These are phyloP conservation scores for Wickerhamomyces chambardii DNA, from an alignment of 805 yeast genomes.

Conservation along the genomic window DNA sequence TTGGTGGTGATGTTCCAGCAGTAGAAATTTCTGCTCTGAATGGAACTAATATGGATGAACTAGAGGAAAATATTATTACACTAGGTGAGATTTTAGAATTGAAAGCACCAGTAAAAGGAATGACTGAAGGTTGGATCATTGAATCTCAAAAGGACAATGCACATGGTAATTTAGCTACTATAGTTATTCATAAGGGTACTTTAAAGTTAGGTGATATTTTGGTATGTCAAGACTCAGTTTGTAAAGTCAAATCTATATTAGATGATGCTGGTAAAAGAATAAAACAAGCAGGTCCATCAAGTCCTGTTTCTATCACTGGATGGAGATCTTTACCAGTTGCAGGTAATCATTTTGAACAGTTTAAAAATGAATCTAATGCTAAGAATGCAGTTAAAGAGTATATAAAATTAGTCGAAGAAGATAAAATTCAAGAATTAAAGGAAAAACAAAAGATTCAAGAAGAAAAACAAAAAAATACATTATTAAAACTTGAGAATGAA, in stretches of 20 bases:
- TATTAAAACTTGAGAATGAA: slow-evolving; percentile 49
- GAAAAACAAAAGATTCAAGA: slow-evolving; percentile 37
- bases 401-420: slow-evolving; percentile 49
- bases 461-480: slow-evolving; percentile 40
- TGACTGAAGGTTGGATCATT: slow-evolving; percentile 77
- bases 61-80: slow-evolving; percentile 84
- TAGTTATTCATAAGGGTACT: slow-evolving; percentile 73
- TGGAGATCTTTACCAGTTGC: slow-evolving; percentile 93
- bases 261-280: slow-evolving; percentile 64
- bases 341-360: slow-evolving; percentile 78
- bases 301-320: slow-evolving; percentile 86
- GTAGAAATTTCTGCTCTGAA: slow-evolving; percentile 85
- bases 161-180: slow-evolving; percentile 80
- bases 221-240: slow-evolving; percentile 82
- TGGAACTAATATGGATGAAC: slow-evolving; percentile 80
- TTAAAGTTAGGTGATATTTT: slow-evolving; percentile 61
- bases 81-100: slow-evolving; percentile 79
- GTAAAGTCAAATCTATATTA: slow-evolving; percentile 71
- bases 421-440: slow-evolving; percentile 63
- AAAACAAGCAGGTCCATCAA: slow-evolving; percentile 70
- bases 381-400: slow-evolving; percentile 60
- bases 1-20: slow-evolving; percentile 92
- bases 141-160: slow-evolving; percentile 67
- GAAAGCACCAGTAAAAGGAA: slow-evolving; percentile 38
- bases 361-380: slow-evolving; percentile 64